A percentile compares a stretch with the other conserved stretches of the same genome.
These are phyloP conservation scores for Xylariaceae sp. DNA, from an alignment of 2,329 filamentous ascomycete genomes.

Conservation along the genomic window DNA sequence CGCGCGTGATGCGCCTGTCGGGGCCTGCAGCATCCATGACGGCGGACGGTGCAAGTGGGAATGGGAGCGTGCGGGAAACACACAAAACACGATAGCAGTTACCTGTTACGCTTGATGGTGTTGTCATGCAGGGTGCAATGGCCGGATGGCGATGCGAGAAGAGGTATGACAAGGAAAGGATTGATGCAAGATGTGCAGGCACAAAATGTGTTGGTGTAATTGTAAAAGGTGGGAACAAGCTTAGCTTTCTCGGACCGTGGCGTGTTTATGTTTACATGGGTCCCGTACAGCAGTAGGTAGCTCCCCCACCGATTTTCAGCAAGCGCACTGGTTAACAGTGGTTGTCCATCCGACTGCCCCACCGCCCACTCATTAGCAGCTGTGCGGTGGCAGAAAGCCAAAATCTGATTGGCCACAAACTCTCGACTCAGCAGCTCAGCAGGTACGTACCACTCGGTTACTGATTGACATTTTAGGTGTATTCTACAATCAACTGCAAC, in stretches of 20 bases:
- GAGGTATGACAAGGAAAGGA: neutral
- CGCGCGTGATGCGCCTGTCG: slow-evolving; percentile 55
- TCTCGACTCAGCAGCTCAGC: too few species aligned
- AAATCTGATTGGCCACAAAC: too few species aligned
- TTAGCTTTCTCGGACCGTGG: neutral
- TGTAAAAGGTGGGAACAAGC: neutral
- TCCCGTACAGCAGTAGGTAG: too few species aligned
- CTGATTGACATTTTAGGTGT: too few species aligned
- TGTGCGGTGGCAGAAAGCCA: too few species aligned
- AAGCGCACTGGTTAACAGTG: neutral
- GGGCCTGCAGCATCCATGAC: slow-evolving; percentile 51
- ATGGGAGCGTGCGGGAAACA: neutral
- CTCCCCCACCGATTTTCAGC: neutral
- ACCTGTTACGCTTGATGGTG: neutral
- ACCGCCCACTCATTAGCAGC: too few species aligned
- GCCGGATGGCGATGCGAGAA: neutral
- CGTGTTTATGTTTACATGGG: neutral
- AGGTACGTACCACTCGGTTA: too few species aligned
- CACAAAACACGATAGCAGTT: slow-evolving; percentile 9
- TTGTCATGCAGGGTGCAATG: slow-evolving; percentile 8
- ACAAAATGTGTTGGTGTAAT: neutral
- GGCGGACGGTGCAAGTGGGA: slow-evolving; percentile 13
- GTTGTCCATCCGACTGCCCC: neutral
- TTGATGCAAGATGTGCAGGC: neutral
- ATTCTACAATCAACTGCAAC: too few species aligned